Evolutionary conservation across 345 rosid species (phyloP), one percentile per base, ranked within the genome.

Genomic region (Citrus medica): DNA sequence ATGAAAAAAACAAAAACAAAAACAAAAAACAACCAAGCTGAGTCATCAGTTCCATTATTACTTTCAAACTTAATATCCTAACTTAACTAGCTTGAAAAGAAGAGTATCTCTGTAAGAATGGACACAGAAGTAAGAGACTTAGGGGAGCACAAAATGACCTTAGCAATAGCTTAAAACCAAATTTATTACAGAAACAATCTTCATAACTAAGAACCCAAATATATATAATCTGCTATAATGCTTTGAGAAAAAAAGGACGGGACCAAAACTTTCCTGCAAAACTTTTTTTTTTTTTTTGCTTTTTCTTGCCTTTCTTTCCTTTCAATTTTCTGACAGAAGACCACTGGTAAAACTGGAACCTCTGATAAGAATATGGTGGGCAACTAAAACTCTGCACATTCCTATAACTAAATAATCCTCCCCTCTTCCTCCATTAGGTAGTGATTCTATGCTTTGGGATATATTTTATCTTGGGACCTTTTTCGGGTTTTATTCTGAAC

Each of bases 391-490:
- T 85, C 79, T 88, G 91, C 90, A 85, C 59, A 73, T 83, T 59
- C 80, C 78, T 84, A 73, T 69, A 64, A 78, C 59, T 81, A 79
- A 79, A 76, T 59, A 79, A 84, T 40, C 74, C 48, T n/a, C n/a
- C 1, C 13, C 14, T 67, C 80, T 48, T 62, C 62, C 32, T 81
- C 70, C 61, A 58, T 69, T 69, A 81, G 74, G 79, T 58, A 66
- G 84, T 51, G 38, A 83, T 71, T 84, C 84, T 90, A 79, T 87
- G 94, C 83, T 92, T 94, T 4, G 95, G 93, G 79, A 94, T 87
- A 76, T 93, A 94, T 87, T 88, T 92, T 71, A 91, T 85, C 90
- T 90, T 92, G n/a, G 83, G 80, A 71, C 89, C 89, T 78, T 88
- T 92, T 61, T 87, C 97, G 2, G 88, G 87, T 82, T 87, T 92